phyloP scores from a whole-genome alignment of 2,329 filamentous ascomycete species.

The Coniosporium tulheliwenetii region DNA sequence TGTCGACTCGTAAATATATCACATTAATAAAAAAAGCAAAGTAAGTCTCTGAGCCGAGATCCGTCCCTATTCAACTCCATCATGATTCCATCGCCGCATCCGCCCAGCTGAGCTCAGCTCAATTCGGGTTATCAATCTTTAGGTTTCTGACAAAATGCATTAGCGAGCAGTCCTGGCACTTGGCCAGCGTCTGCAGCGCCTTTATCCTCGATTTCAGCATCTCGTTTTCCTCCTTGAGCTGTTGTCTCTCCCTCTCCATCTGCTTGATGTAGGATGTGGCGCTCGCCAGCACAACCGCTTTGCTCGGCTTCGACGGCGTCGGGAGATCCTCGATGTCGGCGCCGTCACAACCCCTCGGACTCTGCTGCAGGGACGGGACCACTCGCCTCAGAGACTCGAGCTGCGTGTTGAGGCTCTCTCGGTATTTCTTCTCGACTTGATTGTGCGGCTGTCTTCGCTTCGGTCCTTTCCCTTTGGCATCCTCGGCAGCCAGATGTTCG shows the following conservation, averaged over 20 bases:
- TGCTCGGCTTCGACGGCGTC: conserved; percentile 24
- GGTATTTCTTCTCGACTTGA: conserved; percentile 30
- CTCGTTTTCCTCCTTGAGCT: conserved; percentile 21
- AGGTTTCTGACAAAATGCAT: conserved; percentile 27
- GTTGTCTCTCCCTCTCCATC: conserved; percentile 25
- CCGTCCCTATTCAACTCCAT: too few species aligned
- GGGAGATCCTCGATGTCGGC: conserved; percentile 28
- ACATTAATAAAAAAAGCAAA: too few species aligned
- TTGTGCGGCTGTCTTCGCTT: conserved; percentile 23
- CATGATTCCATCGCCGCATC: too few species aligned
- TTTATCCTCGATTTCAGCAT: conserved; percentile 22
- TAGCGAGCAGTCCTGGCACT: conserved; percentile 29
- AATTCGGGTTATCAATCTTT: conserved; percentile 6
- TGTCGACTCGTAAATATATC: too few species aligned
- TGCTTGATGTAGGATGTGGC: conserved; percentile 31
- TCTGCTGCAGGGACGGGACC: conserved; percentile 23
- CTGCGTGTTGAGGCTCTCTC: conserved; percentile 29
- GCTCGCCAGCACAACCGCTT: conserved; percentile 29
- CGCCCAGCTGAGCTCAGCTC: too few species aligned
- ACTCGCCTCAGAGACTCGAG: conserved; percentile 24
- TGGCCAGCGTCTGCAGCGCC: conserved; percentile 27
- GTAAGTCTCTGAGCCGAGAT: too few species aligned
- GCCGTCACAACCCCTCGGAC: conserved; percentile 15
- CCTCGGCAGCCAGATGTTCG: conserved; percentile 7
- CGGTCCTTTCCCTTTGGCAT: conserved; percentile 16